Base-by-base conservation (phyloP, 164 flowering plant species). In the Magnolia sinica region DNA sequence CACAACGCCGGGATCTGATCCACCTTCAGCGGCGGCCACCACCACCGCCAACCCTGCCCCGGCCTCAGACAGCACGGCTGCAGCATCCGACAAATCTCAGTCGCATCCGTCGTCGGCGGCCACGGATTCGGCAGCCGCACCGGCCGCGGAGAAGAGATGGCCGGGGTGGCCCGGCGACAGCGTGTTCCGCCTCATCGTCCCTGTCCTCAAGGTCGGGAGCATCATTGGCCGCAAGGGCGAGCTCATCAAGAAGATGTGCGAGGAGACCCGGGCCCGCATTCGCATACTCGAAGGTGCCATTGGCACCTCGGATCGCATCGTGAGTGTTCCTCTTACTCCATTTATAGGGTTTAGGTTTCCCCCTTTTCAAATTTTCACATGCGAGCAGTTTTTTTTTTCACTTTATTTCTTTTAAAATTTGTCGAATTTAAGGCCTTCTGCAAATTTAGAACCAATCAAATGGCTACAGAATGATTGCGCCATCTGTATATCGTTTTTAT, bases 141-240 rank as follows among this genome's bases (percentile, higher is more conserved):
- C 76, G 16, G 16, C 75, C 0, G 31, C 81, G 7, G 76, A 71
- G 11, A 74, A 76, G 66, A 87, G 78, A 77, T 95, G 98, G 96
- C 97, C 98, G 11, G 98, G 98, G 0, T 95, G 98, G 98, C 98
- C 98, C 1, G 99, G 99, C 9, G 81, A 89, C 76, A 80, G 82
- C 73, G 99, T 93, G 13, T 95, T 90, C 71, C 86, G 99, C 68
- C 78, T 93, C 16, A 85, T 93, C 0, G 96, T 95, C 9, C 97
- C 99, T 29, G 95, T 91, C 4, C 58, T 82, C 7, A 95, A 93
- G 77, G 99, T 95, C 0, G 99, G 98, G 0, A 86, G 95, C 85
- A 95, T 95, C 18, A 95, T 95, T 23, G 99, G 99, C 2, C 88
- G 95, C 24, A 93, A 91, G 72, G 99, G 99, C 1, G 99, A 95